Evolutionary conservation across 768 basidiomycete genomes (phyloP), one percentile per base, ranked within the genome.

Genomic region (Panus rudis): DNA sequence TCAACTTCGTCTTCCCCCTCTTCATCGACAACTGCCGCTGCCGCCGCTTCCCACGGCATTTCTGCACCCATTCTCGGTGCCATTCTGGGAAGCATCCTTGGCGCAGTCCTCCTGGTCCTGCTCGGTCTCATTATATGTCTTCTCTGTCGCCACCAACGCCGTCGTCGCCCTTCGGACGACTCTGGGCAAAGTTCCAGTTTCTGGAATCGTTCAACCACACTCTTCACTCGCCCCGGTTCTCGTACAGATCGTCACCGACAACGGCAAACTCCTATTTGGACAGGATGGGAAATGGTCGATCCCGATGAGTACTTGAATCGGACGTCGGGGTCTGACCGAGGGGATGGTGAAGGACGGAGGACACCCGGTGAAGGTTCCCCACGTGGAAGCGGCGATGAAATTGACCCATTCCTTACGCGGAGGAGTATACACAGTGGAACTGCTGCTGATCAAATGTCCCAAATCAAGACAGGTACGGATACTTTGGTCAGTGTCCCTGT

Each of bases 321-420:
- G n/a, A n/a, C n/a, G n/a, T n/a, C n/a, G n/a, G n/a, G n/a, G n/a
- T n/a, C n/a, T n/a, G n/a, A n/a, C 24, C 32, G 37, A 19, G 31
- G 25, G 7, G 46, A 37, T 27, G 31, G 25, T 19, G 27, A 20
- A 24, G 48, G 42, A 7, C 42, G 34, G 3, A 41, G 39, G 11
- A 47, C 47, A 1, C 59, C 69, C 10, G 82, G 79, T n/a, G 78
- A 84, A 59, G 81, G 81, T 25, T 78, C 78, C 20, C 81, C 84
- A 1, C 69, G 81, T 8, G 71, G 72, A 23, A 84, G 80, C 39
- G 84, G 84, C 5, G 82, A 83, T 54, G 84, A 84, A 57, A 66
- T 62, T 3, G 82, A 84, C 53, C 68, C 84, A 0, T 82, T 85
- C 67, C 43, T 60, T 11, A 55, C 51, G 11, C 33, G 57, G 6